Conservation (phyloP, 2,329 filamentous ascomycete genomes). For the Eutypella sp. region DNA sequence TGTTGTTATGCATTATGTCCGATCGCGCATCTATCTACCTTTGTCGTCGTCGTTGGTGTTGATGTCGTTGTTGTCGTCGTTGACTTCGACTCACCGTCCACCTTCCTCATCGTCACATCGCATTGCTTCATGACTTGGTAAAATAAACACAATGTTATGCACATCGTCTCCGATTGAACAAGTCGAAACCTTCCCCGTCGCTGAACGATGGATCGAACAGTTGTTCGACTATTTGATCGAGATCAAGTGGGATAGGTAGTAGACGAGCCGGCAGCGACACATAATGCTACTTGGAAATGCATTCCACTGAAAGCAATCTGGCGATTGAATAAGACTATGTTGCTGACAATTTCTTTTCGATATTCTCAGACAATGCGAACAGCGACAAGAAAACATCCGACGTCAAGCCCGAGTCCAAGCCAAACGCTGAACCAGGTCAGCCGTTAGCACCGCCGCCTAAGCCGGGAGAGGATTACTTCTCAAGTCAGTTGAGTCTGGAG, state of each 20-base stretch:
- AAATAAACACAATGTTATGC: no score
- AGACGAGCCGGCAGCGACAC: no score
- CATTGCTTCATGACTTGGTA: no score
- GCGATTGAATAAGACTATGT: conserved; percentile 12
- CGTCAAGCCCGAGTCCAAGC: conserved; percentile 44
- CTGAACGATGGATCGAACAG: no score
- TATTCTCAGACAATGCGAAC: conserved; percentile 31
- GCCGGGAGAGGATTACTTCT: conserved; percentile 66
- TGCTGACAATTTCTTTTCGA: conserved; percentile 18
- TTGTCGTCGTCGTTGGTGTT: neutral
- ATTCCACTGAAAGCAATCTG: no score
- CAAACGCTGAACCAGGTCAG: conserved; percentile 56
- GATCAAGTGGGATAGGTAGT: no score
- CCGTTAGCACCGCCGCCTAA: conserved; percentile 68
- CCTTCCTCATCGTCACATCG: no score
- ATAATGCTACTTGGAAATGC: no score
- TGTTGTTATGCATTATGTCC: neutral
- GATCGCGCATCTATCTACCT: neutral
- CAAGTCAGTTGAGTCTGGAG: conserved; percentile 66
- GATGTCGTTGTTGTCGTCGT: neutral
- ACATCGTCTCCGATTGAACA: no score
- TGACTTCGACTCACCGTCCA: neutral
- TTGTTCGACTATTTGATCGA: no score
- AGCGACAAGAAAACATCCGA: conserved; percentile 43
- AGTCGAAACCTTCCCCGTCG: no score